phyloP scores from a whole-genome alignment of 345 rosid species.

The Brassica rapa region DNA sequence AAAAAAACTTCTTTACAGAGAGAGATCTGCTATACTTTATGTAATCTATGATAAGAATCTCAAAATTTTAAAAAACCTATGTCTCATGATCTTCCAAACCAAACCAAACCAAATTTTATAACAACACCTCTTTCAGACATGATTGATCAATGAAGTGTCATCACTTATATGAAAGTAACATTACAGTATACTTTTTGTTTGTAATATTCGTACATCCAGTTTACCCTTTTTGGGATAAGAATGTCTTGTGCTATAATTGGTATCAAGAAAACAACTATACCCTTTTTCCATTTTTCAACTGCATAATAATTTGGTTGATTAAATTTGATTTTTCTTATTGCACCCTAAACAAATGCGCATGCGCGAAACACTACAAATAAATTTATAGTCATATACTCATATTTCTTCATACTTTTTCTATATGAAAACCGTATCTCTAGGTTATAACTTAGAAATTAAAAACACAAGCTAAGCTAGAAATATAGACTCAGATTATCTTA shows the following conservation, averaged over 20 bases:
- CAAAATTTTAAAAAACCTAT: too few relatives aligned
- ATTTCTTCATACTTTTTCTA: neutral
- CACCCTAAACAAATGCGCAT: constrained; percentile 17
- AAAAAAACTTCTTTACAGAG: too few relatives aligned
- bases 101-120: neutral
- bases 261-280: constrained; percentile 32
- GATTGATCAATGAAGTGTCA: constrained; percentile 5
- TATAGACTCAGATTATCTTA: neutral
- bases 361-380: constrained; percentile 3
- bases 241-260: constrained; percentile 28
- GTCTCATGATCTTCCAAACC: too few relatives aligned
- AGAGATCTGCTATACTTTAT: too few relatives aligned
- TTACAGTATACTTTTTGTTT: constrained; percentile 1
- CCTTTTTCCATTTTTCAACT: constrained; percentile 27
- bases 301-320: constrained; percentile 31
- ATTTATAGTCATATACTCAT: neutral
- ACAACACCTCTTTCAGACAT: neutral
- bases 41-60: too few relatives aligned
- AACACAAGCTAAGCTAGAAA: neutral
- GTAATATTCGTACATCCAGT: constrained; percentile 3
- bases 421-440: neutral
- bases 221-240: constrained; percentile 14
- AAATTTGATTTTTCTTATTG: constrained; percentile 27
- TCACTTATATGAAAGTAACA: neutral
- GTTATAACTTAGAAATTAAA: neutral